A percentile compares a stretch with the other conserved stretches of the same genome.
Evolutionary conservation across 2,329 filamentous ascomycete genomes (phyloP).

Genomic region (Cercospora canescens): DNA sequence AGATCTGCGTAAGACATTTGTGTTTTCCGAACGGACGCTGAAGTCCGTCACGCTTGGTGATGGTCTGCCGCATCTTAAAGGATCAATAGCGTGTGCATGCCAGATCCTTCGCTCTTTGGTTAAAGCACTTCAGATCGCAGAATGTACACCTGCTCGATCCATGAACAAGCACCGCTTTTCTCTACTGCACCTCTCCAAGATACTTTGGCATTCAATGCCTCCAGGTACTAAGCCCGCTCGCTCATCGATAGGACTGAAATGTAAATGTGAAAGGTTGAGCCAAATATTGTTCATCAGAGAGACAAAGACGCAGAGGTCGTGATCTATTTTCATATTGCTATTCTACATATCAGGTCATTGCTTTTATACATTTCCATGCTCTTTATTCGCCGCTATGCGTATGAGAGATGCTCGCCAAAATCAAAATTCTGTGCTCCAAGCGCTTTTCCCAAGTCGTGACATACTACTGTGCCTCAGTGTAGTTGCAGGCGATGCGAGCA

Average conservation of each 20-base stretch:
- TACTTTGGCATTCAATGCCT: too few species aligned
- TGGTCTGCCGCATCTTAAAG: neutral
- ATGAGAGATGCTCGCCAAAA: neutral
- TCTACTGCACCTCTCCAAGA: too few species aligned
- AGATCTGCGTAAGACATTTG: too few species aligned
- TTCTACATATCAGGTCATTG: neutral
- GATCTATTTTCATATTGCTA: neutral
- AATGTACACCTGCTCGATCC: neutral
- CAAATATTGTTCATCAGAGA: neutral
- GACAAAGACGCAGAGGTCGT: neutral
- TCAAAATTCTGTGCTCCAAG: neutral
- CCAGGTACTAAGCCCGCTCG: too few species aligned
- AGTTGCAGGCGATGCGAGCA: conserved; percentile 12
- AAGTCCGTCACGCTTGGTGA: neutral
- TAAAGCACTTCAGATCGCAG: neutral
- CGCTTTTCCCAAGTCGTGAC: neutral
- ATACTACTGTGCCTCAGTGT: neutral
- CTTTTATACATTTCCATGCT: neutral
- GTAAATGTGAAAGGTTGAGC: neutral
- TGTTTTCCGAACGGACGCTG: too few species aligned
- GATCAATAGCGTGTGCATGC: neutral
- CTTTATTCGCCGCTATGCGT: neutral
- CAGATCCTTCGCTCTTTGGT: neutral
- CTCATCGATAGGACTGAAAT: too few species aligned
- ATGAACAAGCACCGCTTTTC: too few species aligned